phyloP scores from a whole-genome alignment of 305 asterid species.

The Nicotiana rustica region DNA sequence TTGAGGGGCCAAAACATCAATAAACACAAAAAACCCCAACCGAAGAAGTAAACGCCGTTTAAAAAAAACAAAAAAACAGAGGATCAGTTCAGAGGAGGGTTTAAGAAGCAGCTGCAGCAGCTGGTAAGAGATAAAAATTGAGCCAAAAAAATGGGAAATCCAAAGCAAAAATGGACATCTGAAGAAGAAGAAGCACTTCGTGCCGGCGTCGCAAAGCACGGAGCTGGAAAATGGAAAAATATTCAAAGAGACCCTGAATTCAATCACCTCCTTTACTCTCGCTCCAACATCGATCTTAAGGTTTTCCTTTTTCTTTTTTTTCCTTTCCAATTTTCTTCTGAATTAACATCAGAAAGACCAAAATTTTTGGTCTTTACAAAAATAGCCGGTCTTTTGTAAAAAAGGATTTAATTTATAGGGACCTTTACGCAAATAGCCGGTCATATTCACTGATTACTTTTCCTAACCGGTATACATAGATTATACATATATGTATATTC shows the following conservation, averaged over 20 bases:
- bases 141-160: constrained; percentile 69
- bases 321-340: background rate
- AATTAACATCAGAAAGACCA: background rate
- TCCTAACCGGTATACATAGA: no score
- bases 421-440: no score
- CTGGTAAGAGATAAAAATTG: background rate
- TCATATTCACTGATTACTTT: no score
- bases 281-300: constrained; percentile 97
- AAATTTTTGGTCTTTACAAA: background rate
- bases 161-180: constrained; percentile 93
- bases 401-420: background rate
- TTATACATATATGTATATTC: no score
- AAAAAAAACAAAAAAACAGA: background rate
- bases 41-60: background rate
- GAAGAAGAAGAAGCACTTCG: constrained; percentile 96
- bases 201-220: constrained; percentile 89
- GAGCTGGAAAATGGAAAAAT: constrained; percentile 92
- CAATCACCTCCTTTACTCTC: constrained; percentile 70
- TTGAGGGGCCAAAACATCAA: constrained; percentile 19
- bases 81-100: background rate
- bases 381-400: background rate
- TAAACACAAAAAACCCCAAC: background rate
- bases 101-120: background rate
- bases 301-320: constrained; percentile 40
- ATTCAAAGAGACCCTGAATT: constrained; percentile 88